phyloP scores from a whole-genome alignment of 768 basidiomycete species.

The Chlorophyllum brunneum region DNA sequence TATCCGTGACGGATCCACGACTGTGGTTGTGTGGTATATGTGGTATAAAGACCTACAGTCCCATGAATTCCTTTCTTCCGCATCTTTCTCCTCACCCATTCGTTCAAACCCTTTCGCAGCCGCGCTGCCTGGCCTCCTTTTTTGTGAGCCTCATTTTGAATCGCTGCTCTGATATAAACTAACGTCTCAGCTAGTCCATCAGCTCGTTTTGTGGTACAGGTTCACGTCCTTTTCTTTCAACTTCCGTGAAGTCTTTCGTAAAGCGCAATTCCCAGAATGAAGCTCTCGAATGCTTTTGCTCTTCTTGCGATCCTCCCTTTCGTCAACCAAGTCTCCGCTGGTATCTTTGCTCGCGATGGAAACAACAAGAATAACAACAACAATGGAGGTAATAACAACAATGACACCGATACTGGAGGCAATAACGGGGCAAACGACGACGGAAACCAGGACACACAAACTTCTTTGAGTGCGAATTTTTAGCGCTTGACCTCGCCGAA shows the following conservation, averaged over 20 bases:
- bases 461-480: slow-evolving; percentile 31
- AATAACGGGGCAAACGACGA: neutral
- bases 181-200: slow-evolving; percentile 16
- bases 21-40: no score
- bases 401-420: slow-evolving; percentile 9
- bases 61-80: slow-evolving; percentile 16
- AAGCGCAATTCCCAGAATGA: slow-evolving; percentile 47
- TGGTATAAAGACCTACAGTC: slow-evolving; percentile 19
- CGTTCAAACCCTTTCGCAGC: slow-evolving; percentile 39
- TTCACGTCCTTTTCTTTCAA: slow-evolving; percentile 32
- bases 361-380: slow-evolving; percentile 17
- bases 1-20: neutral
- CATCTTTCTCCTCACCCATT: slow-evolving; percentile 21
- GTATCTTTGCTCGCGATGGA: slow-evolving; percentile 21
- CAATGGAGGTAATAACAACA: slow-evolving; percentile 13
- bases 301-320: slow-evolving; percentile 35
- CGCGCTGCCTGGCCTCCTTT: slow-evolving; percentile 43
- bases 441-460: slow-evolving; percentile 41
- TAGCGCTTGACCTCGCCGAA: neutral
- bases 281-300: slow-evolving; percentile 34
- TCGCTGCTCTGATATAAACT: neutral
- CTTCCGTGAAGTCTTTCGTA: slow-evolving; percentile 56
- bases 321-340: slow-evolving; percentile 31
- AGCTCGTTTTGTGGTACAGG: slow-evolving; percentile 25
- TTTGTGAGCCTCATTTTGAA: slow-evolving; percentile 20